Base-by-base conservation (phyloP, 1,284 basidiomycete genomes). In the Gomphus sp. region DNA sequence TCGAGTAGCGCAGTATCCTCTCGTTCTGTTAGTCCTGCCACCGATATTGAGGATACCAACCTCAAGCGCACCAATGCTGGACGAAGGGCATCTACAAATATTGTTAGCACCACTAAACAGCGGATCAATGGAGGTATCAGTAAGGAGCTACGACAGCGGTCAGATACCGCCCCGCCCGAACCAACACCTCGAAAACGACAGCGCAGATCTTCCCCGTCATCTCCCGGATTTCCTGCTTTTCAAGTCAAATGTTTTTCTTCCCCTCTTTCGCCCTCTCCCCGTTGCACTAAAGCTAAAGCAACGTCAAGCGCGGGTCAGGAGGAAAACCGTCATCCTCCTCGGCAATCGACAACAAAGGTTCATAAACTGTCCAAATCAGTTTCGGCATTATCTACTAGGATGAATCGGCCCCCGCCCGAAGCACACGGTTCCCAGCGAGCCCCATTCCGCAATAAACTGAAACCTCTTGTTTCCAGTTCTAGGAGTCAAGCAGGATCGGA, bases 101-200 rank as follows among this genome's bases (percentile, higher is more conserved):
- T 57, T 31, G 22, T 57, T 33, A 18, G 36, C 9, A 50, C 47
- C 1, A 5, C 25, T 9, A 12, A 14, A 12, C 18, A 25, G 25
- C 31, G 55, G 22, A 36, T 28, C 22, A 50, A 31, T 22, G 55
- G 18, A 12, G 45, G 33, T 41, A 44, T 43, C 31, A 22, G 31
- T 43, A 36, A 28, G n/a, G 33, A 12, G 11, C 47, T 36, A 18
- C 34, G 34, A 9, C 57, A 16, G n/a, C 50, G 57, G 34, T 58
- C 48, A 44, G 57, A 58, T 36, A 58, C 57, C 2, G 57, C 57
- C 4, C 57, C 57, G 18, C 57, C 57, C 10, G 57, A 58, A 25
- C 28, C 57, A 49, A 53, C 51, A 10, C 57, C 57, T 31, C 34
- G 41, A 25, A 58, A 58, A 39, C n/a, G 57, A 44, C 41, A 37